Conservation (phyloP, 371 early-diverging fungal genomes). For the Apophysomyces variabilis region DNA sequence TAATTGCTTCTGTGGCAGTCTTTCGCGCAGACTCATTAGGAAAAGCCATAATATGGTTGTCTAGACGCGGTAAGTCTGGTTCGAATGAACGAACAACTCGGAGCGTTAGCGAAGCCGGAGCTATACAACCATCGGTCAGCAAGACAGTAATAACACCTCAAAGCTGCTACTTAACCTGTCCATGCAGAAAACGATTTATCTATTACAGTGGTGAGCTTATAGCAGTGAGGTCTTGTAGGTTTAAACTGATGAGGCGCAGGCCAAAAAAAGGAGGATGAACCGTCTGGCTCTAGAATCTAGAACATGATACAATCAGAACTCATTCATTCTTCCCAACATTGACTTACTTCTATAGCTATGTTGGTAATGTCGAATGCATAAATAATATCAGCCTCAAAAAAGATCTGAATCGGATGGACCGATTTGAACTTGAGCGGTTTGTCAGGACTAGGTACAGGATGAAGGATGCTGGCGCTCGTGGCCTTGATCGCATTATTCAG, state of each 20-base stretch:
- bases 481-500: conserved; percentile 39
- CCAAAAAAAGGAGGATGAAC: conserved; percentile 41
- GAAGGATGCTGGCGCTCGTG: conserved; percentile 39
- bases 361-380: conserved; percentile 37
- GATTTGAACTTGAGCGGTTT: conserved; percentile 42
- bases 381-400: conserved; percentile 44
- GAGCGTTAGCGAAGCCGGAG: conserved; percentile 31
- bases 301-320: background rate
- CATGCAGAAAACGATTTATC: conserved; percentile 37
- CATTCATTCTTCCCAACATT: no score
- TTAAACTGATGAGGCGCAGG: conserved; percentile 44
- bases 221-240: conserved; percentile 41
- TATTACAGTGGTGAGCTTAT: conserved; percentile 35
- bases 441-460: conserved; percentile 44
- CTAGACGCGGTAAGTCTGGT: conserved; percentile 49
- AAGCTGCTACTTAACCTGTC: conserved; percentile 38
- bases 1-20: background rate
- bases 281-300: conserved; percentile 46
- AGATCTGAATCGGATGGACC: conserved; percentile 35
- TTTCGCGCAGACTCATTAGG: conserved; percentile 24
- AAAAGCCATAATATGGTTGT: conserved; percentile 47
- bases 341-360: conserved; percentile 48
- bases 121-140: conserved; percentile 11
- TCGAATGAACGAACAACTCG: conserved; percentile 51
- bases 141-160: background rate